Percentiles rank a stretch among this genome's conserved stretches.
Conservation (phyloP, 305 asterid species). For the Solanum aculeatissimum region DNA sequence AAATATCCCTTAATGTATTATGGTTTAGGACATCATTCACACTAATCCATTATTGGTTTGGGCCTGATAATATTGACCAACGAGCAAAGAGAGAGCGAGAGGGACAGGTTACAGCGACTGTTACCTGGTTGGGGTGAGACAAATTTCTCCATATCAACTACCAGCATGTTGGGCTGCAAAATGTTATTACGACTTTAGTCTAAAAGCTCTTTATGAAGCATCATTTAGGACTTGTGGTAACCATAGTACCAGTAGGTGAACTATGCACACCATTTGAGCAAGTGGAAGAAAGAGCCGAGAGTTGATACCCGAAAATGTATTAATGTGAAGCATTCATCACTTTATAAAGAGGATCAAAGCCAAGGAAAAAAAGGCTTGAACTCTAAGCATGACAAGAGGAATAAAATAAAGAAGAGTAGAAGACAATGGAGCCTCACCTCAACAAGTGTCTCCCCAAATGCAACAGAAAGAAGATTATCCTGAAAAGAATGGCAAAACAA, state of each 20-base stretch:
- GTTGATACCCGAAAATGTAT: neutral
- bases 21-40: neutral
- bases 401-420: neutral
- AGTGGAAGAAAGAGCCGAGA: neutral
- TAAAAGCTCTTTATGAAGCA: neutral
- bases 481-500: conserved; percentile 10
- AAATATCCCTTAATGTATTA: neutral
- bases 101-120: neutral
- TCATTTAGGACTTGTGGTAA: neutral
- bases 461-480: conserved; percentile 87
- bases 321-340: neutral
- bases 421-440: conserved; percentile 33
- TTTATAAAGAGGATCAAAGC: neutral
- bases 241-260: neutral
- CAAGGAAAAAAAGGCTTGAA: neutral
- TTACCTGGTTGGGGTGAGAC: conserved; percentile 72
- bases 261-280: neutral
- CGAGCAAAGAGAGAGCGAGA: neutral
- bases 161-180: conserved; percentile 98
- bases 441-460: conserved; percentile 93
- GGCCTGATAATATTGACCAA: neutral
- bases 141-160: conserved; percentile 86
- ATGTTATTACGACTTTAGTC: neutral
- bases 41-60: neutral
- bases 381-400: neutral